These are phyloP conservation scores for Eucalyptus melliodora DNA, from an alignment of 345 rosid genomes.

Conservation along the genomic window DNA sequence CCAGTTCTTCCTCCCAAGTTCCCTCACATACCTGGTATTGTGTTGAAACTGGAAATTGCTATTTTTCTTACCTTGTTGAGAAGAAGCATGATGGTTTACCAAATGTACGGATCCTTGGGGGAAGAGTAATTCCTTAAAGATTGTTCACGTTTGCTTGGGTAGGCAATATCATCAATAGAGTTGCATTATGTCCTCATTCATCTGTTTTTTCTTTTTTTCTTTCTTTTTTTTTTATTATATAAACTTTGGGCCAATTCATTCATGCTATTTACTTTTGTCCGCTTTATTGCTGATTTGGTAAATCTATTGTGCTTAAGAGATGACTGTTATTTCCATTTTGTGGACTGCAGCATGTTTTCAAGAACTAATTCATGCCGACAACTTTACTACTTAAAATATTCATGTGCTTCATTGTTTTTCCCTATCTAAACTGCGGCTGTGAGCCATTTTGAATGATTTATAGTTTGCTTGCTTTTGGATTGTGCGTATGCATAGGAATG, in stretches of 20 bases:
- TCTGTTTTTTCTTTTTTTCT: background rate
- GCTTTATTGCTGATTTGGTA: background rate
- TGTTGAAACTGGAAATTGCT: background rate
- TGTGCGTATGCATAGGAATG: background rate
- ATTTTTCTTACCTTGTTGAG: background rate
- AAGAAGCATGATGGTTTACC: background rate
- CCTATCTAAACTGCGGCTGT: background rate
- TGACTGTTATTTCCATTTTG: background rate
- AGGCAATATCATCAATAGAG: background rate
- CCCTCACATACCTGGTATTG: slow-evolving; percentile 9
- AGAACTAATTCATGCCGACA: background rate
- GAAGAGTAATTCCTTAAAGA: background rate
- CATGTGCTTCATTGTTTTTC: background rate
- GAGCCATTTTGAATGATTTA: background rate
- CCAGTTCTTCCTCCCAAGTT: slow-evolving; percentile 4
- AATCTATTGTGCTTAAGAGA: background rate
- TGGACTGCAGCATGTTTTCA: background rate
- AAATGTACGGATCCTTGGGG: background rate
- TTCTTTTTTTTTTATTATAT: background rate
- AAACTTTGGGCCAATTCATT: background rate
- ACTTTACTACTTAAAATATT: background rate
- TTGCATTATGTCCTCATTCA: background rate
- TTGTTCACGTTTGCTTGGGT: background rate
- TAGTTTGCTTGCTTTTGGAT: background rate
- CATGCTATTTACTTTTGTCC: background rate